phyloP scores from a whole-genome alignment of 106 monocot genomes.

The Platanthera zijinensis region DNA sequence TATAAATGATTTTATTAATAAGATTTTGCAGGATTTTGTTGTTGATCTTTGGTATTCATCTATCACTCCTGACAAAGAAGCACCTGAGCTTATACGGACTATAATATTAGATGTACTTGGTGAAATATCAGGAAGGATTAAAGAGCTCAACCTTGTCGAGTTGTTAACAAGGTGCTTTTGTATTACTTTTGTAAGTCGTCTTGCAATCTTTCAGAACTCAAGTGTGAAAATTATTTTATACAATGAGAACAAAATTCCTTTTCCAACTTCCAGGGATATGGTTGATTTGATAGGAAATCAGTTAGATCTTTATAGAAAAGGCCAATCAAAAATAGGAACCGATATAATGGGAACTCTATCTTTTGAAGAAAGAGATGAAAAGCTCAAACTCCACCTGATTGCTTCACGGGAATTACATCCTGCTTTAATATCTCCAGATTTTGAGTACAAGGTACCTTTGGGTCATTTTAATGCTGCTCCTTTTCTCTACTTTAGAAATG shows the following conservation, averaged over 20 bases:
- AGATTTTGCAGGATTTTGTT: constrained; percentile 84
- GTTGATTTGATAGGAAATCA: constrained; percentile 82
- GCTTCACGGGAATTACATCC: constrained; percentile 78
- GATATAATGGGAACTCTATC: constrained; percentile 84
- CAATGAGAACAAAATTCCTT: constrained; percentile 13
- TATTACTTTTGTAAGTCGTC: constrained; percentile 52
- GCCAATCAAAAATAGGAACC: constrained; percentile 70
- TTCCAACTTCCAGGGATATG: constrained; percentile 61
- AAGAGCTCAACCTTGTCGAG: constrained; percentile 88
- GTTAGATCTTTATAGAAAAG: constrained; percentile 75
- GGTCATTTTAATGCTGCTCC: not conserved
- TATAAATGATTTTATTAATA: constrained; percentile 65
- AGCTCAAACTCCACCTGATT: constrained; percentile 67
- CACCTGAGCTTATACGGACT: constrained; percentile 67
- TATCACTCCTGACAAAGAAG: constrained; percentile 90
- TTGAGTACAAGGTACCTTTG: constrained; percentile 75
- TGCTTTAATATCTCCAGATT: constrained; percentile 75
- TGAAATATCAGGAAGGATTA: constrained; percentile 77
- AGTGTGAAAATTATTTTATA: constrained; percentile 4
- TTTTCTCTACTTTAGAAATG: not conserved
- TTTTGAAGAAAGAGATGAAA: constrained; percentile 89
- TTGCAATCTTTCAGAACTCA: constrained; percentile 1
- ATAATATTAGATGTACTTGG: constrained; percentile 85
- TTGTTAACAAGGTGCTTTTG: constrained; percentile 88
- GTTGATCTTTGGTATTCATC: constrained; percentile 90